Evolutionary conservation across 2,329 filamentous ascomycete genomes (phyloP).

Genomic region (Ascochyta koolunga): DNA sequence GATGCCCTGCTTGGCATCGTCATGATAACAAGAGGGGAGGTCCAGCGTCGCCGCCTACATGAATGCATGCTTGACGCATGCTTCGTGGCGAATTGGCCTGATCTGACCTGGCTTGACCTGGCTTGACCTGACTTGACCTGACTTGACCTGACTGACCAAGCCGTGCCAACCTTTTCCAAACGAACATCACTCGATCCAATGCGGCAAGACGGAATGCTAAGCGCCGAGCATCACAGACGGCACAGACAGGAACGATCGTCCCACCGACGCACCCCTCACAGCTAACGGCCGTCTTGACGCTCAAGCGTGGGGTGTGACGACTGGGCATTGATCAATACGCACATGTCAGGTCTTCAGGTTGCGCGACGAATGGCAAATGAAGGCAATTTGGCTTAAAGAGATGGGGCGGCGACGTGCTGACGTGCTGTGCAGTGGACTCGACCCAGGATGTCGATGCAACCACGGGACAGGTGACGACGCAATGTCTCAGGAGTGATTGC

Average conservation of each 20-base stretch:
- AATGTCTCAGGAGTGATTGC: not conserved
- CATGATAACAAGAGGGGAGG: not conserved
- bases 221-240: not conserved
- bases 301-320: not conserved
- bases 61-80: not conserved
- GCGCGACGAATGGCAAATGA: not conserved
- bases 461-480: not conserved
- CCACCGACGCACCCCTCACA: no score
- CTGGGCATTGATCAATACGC: not conserved
- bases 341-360: not conserved
- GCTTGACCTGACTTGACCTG: no score
- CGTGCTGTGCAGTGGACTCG: not conserved
- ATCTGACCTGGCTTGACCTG: not conserved
- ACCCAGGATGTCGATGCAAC: not conserved
- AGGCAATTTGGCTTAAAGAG: not conserved
- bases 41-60: not conserved
- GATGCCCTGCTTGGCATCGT: conserved; percentile 4
- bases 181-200: not conserved
- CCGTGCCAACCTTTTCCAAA: not conserved
- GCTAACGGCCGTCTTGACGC: no score
- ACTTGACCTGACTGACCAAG: not conserved
- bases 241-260: not conserved
- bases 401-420: not conserved
- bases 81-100: not conserved
- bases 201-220: not conserved